phyloP scores from a whole-genome alignment of 2,329 filamentous ascomycete genomes.

The Coniochaeta sp. region DNA sequence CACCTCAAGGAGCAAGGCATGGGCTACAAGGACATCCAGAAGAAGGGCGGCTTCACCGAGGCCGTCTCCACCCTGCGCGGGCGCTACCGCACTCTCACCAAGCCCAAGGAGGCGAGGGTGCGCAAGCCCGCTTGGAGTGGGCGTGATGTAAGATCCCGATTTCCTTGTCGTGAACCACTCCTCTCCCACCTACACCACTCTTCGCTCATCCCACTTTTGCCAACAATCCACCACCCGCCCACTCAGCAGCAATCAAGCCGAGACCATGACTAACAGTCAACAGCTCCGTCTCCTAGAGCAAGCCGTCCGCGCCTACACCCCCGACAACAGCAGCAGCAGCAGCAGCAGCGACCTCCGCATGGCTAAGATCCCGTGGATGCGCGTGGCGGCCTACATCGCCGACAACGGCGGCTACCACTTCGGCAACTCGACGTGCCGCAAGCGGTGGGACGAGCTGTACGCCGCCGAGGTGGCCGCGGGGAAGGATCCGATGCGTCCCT shows the following conservation, averaged over 20 bases:
- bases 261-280: not conserved
- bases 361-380: constrained; percentile 47
- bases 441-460: constrained; percentile 46
- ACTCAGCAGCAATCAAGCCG: not conserved
- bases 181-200: not conserved
- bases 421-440: constrained; percentile 50
- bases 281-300: constrained; percentile 17
- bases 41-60: constrained; percentile 47
- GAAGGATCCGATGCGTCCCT: constrained; percentile 3
- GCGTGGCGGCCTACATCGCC: constrained; percentile 46
- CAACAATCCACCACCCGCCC: no score
- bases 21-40: constrained; percentile 60
- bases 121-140: constrained; percentile 59
- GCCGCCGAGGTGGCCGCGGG: constrained; percentile 6
- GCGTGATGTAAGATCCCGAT: constrained; percentile 50
- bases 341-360: constrained; percentile 19
- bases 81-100: constrained; percentile 58
- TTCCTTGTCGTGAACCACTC: no score
- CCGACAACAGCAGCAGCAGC: no score
- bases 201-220: not conserved
- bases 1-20: constrained; percentile 46
- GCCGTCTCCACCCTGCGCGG: constrained; percentile 69
- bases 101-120: constrained; percentile 53
- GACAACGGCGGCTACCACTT: constrained; percentile 50
- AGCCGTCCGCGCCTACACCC: constrained; percentile 12